Evolutionary conservation across 31 red algal species (phyloP).

Genomic region (Asparagopsis taxiformis): DNA sequence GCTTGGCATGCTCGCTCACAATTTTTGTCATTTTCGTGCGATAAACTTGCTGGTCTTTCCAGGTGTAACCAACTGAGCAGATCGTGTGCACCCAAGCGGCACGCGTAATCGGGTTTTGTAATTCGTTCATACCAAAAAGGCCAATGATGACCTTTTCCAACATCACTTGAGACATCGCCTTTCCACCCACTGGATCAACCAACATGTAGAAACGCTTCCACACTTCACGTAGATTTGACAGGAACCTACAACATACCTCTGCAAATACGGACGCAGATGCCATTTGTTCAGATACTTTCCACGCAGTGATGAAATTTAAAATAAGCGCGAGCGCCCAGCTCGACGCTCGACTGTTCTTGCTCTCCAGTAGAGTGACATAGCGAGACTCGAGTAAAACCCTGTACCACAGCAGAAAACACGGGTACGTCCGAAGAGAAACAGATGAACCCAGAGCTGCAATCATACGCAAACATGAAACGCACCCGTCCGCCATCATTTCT

Average conservation of each 20-base stretch:
- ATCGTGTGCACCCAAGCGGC: slow-evolving; percentile 32
- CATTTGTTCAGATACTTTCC: slow-evolving; percentile 20
- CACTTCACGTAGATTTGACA: slow-evolving; percentile 20
- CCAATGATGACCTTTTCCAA: background rate
- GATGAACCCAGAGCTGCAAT: slow-evolving; percentile 15
- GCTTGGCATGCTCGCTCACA: slow-evolving; percentile 13
- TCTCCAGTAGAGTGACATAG: slow-evolving; percentile 2
- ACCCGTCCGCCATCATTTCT: slow-evolving; percentile 21
- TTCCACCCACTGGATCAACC: background rate
- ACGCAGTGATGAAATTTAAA: background rate
- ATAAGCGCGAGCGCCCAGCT: slow-evolving; percentile 10
- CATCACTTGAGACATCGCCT: background rate
- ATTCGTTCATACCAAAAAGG: slow-evolving; percentile 22
- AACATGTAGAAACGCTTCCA: slow-evolving; percentile 10
- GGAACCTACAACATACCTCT: slow-evolving; percentile 18
- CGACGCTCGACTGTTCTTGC: background rate
- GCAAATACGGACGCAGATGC: background rate
- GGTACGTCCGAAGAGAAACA: slow-evolving; percentile 24
- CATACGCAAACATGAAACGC: slow-evolving; percentile 13
- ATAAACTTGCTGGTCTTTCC: slow-evolving; percentile 11
- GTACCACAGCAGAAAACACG: slow-evolving; percentile 35
- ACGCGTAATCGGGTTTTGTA: slow-evolving; percentile 8
- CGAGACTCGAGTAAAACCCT: slow-evolving; percentile 1
- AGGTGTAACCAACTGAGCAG: slow-evolving; percentile 1
- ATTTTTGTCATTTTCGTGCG: slow-evolving; percentile 18